These are phyloP conservation scores for Neonothopanus nambi DNA, from an alignment of 1,284 basidiomycete genomes.

Conservation along the genomic window DNA sequence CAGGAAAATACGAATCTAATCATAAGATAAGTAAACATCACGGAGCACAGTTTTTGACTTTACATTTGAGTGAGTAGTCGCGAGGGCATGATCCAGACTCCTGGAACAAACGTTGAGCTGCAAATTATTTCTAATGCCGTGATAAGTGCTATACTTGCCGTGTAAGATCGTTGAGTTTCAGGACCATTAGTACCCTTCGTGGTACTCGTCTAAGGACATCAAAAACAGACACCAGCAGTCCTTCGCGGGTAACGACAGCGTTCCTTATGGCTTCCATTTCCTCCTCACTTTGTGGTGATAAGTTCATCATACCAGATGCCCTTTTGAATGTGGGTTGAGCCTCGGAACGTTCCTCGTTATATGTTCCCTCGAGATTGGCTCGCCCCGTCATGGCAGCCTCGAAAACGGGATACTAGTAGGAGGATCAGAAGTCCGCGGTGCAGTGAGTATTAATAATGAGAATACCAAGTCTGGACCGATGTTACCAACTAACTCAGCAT, in stretches of 20 bases:
- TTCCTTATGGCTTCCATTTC: slow-evolving; percentile 80
- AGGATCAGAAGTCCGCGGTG: not conserved
- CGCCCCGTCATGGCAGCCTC: slow-evolving; percentile 85
- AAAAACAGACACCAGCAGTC: slow-evolving; percentile 80
- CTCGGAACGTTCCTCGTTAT: slow-evolving; percentile 37
- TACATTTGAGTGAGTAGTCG: slow-evolving; percentile 75
- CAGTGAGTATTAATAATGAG: slow-evolving; percentile 9
- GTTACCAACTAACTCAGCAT: slow-evolving; percentile 87
- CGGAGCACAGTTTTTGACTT: not conserved
- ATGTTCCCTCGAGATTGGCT: slow-evolving; percentile 60
- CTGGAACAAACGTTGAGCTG: slow-evolving; percentile 34
- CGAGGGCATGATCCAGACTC: slow-evolving; percentile 69
- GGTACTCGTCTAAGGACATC: slow-evolving; percentile 84
- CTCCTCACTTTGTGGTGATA: slow-evolving; percentile 63
- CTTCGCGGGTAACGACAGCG: slow-evolving; percentile 80
- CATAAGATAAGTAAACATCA: not conserved
- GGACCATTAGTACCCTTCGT: slow-evolving; percentile 82
- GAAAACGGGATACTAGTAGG: slow-evolving; percentile 72
- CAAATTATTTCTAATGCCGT: not conserved
- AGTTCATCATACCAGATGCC: slow-evolving; percentile 75
- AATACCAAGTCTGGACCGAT: slow-evolving; percentile 82
- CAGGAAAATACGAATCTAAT: slow-evolving; percentile 81
- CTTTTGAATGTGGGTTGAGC: slow-evolving; percentile 43
- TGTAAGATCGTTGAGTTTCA: slow-evolving; percentile 69
- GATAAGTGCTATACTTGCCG: slow-evolving; percentile 54